phyloP scores from a whole-genome alignment of 768 basidiomycete genomes.

The Saitozyma sp. region DNA sequence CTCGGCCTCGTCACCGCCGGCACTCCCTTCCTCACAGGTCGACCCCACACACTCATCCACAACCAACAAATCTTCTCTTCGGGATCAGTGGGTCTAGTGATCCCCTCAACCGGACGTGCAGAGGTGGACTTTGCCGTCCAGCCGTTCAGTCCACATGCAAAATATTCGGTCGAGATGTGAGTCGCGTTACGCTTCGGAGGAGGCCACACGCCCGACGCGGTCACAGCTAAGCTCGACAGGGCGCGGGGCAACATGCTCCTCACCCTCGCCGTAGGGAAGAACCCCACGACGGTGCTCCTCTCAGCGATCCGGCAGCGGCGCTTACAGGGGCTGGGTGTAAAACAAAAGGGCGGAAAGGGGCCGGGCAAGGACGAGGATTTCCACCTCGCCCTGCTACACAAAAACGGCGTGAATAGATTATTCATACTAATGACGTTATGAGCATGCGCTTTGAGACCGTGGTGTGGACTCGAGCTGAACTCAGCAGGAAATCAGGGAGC shows the following conservation, averaged over 20 bases:
- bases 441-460: background rate
- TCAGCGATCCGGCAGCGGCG: slow-evolving; percentile 38
- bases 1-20: slow-evolving; percentile 44
- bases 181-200: slow-evolving; percentile 4
- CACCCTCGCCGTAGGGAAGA: slow-evolving; percentile 24
- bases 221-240: slow-evolving; percentile 13
- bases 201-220: background rate
- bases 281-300: slow-evolving; percentile 50
- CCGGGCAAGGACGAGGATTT: slow-evolving; percentile 51
- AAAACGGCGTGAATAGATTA: background rate
- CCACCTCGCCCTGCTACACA: slow-evolving; percentile 36
- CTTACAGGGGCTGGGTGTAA: slow-evolving; percentile 35
- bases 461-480: background rate
- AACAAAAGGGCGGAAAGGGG: slow-evolving; percentile 39
- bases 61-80: slow-evolving; percentile 19
- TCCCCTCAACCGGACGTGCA: background rate
- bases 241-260: slow-evolving; percentile 51
- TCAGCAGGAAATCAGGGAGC: slow-evolving; percentile 11
- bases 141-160: slow-evolving; percentile 19
- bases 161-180: slow-evolving; percentile 32
- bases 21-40: slow-evolving; percentile 49
- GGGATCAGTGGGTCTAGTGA: slow-evolving; percentile 44
- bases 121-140: slow-evolving; percentile 31
- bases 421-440: background rate
- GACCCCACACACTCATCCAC: slow-evolving; percentile 46